Base-by-base conservation (phyloP, 2,329 filamentous ascomycete species). In the Aspergillus eucalypticola region DNA sequence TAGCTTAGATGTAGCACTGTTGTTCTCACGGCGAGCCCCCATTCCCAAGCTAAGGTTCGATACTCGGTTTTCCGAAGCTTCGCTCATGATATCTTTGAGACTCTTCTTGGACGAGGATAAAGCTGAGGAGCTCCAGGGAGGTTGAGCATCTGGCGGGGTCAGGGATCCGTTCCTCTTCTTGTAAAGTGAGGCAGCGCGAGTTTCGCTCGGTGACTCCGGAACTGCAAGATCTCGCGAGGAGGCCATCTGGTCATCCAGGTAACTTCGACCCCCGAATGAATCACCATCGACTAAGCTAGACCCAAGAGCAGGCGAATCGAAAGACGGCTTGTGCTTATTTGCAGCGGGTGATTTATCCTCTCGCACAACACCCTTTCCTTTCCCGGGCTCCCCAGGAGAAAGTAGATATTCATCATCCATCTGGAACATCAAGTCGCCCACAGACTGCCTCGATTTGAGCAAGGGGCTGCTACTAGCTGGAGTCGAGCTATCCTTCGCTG, bases 351-450 rank as follows among this genome's bases (percentile, higher is more conserved):
- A 41, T 50, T 58, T 68, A 17, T 55, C 8, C 4, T 65, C 66
- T 39, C 70, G 71, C 53, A 72, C 56, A 5, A 64, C 59, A 21
- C 63, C 29, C 59, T 75, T 76, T 3, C 73, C 73, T 66, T 75
- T 76, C 2, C 57, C 51, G 3, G 62, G 56, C 11, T 69, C 65
- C 15, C 56, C 60, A 2, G 73, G 65, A 2, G 72, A 70, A n/a
- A 71, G 51, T 5, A 64, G n/a, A 44, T 60, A 52, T 29, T 92
- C 91, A 39, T 96, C 92, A 60, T 96, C 94, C 92, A 97, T 97
- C 65, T 91, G 87, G 71, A 97, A 97, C 75, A 96, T 96, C 57
- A 97, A 82, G 67, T 97, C 93, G 39, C 83, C 83, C 1, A 83
- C 80, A 0, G 90, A 93, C 19, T 83, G 83, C 68, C 87, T 92